phyloP scores from a whole-genome alignment of 345 rosid species.

The Murraya koenigii region DNA sequence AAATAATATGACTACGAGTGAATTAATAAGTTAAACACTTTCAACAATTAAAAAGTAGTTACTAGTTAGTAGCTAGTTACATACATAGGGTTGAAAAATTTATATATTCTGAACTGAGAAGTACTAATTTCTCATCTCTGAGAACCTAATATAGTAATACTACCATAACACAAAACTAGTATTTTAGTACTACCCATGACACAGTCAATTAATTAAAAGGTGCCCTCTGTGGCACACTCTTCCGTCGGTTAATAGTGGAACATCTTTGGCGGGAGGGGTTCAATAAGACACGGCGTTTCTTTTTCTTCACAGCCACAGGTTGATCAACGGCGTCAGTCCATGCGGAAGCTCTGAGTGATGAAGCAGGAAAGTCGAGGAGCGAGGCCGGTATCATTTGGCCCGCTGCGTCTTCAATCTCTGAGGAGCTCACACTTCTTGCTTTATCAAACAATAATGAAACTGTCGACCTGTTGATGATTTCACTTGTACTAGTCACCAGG shows the following conservation, averaged over 20 bases:
- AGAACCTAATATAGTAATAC: no score
- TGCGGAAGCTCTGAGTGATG: constrained; percentile 6
- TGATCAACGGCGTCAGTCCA: constrained; percentile 21
- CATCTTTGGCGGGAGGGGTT: constrained; percentile 8
- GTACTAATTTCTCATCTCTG: background rate
- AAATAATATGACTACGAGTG: background rate
- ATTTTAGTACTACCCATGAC: no score
- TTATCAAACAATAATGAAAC: constrained; percentile 25
- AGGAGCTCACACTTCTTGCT: background rate
- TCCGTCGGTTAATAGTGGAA: constrained; percentile 39
- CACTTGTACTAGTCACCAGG: background rate
- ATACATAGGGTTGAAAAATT: no score
- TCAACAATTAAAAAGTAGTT: no score
- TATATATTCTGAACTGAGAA: no score
- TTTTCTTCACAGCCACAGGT: constrained; percentile 21
- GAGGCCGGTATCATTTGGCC: constrained; percentile 13
- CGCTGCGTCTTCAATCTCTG: constrained; percentile 8
- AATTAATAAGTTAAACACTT: no score
- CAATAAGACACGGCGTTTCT: constrained; percentile 21
- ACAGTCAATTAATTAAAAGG: constrained; percentile 46
- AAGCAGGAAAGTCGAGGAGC: constrained; percentile 11
- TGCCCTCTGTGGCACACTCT: constrained; percentile 55
- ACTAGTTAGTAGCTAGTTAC: no score
- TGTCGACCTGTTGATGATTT: constrained; percentile 12
- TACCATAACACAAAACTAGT: background rate